phyloP scores from a whole-genome alignment of 176 grass and related monocot genomes.

The Ensete ventricosum region DNA sequence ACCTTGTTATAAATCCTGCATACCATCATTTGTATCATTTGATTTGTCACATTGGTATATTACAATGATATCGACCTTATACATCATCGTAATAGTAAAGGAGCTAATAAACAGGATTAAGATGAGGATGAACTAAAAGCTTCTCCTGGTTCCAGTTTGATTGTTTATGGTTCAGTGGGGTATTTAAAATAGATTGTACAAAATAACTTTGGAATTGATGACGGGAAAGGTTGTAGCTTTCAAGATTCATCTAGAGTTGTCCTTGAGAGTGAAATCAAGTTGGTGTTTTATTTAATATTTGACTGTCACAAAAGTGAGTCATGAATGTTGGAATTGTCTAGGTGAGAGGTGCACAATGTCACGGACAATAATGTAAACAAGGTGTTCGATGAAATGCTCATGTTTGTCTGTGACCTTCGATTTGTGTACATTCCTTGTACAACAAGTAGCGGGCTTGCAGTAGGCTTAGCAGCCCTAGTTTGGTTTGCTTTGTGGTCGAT shows the following conservation, averaged over 20 bases:
- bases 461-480: too few species aligned
- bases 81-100: background rate
- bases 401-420: too few species aligned
- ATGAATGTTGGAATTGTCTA: too few species aligned
- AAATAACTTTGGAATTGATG: background rate
- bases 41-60: background rate
- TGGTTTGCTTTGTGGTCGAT: too few species aligned
- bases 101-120: background rate
- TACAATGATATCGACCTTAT: background rate
- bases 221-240: background rate
- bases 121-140: background rate
- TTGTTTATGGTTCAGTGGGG: background rate
- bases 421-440: too few species aligned
- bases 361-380: too few species aligned
- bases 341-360: too few species aligned
- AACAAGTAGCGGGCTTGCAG: too few species aligned
- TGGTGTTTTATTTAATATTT: too few species aligned
- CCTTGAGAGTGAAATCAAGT: background rate
- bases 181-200: background rate
- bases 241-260: background rate
- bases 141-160: background rate
- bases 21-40: background rate
- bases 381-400: too few species aligned
- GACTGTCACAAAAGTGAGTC: too few species aligned
- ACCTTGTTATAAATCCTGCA: background rate